Evolutionary conservation across 805 yeast genomes (phyloP).

Genomic region (Tetrapisispora phaffii): DNA sequence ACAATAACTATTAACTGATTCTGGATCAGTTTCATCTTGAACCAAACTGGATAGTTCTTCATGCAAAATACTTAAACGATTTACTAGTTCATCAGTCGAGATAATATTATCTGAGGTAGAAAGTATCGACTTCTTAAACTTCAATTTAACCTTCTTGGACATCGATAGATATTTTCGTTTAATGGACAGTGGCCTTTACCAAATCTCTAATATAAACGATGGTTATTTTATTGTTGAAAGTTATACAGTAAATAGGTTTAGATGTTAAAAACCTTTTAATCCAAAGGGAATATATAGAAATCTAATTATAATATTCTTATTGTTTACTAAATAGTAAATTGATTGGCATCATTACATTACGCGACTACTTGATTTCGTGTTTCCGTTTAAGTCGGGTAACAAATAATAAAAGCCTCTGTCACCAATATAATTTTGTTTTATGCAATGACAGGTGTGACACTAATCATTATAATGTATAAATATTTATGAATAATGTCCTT

Average conservation of each 20-base stretch:
- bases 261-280: too few species aligned
- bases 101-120: conserved; percentile 50
- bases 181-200: not conserved
- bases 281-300: too few species aligned
- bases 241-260: too few species aligned
- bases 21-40: conserved; percentile 46
- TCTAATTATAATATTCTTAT: too few species aligned
- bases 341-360: not conserved
- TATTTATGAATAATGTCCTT: too few species aligned
- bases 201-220: not conserved
- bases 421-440: not conserved
- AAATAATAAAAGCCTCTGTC: not conserved
- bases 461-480: too few species aligned
- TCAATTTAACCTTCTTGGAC: conserved; percentile 16
- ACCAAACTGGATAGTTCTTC: conserved; percentile 55
- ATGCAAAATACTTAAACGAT: conserved; percentile 46
- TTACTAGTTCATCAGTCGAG: conserved; percentile 49
- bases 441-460: not conserved
- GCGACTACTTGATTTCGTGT: not conserved
- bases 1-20: conserved; percentile 37
- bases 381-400: not conserved
- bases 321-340: not conserved
- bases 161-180: not conserved
- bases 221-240: not conserved
- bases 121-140: conserved; percentile 40